Percentiles rank a stretch among this genome's conserved stretches.
These are phyloP conservation scores for Malassezia sp. DNA, from an alignment of 1,284 basidiomycete genomes.

Conservation along the genomic window DNA sequence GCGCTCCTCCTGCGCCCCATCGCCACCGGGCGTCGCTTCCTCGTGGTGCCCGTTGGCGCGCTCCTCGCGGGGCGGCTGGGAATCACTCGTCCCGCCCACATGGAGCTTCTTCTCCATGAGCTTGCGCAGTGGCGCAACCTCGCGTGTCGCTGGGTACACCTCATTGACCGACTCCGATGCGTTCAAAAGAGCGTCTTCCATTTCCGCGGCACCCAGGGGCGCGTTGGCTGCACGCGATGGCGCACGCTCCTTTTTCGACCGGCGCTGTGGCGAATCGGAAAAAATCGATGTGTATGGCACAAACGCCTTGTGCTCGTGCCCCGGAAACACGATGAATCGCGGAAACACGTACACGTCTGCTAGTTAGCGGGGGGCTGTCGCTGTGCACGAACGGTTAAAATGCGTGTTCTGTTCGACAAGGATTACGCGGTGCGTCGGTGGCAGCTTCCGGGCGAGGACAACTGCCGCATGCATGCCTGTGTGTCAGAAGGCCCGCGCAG, in stretches of 20 bases:
- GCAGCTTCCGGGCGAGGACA: conserved; percentile 47
- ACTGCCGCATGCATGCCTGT: conserved; percentile 43
- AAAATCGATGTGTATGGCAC: conserved; percentile 58
- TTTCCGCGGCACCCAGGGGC: too few species aligned
- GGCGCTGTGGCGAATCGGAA: conserved; percentile 57
- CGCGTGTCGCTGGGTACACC: too few species aligned
- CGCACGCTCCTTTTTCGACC: neutral
- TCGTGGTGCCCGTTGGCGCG: too few species aligned
- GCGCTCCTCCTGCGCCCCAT: too few species aligned
- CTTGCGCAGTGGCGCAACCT: too few species aligned
- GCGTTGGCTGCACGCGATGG: too few species aligned
- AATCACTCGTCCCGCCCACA: too few species aligned
- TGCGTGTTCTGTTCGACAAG: conserved; percentile 51
- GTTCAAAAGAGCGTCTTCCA: too few species aligned
- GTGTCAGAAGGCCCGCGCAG: neutral
- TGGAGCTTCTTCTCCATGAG: neutral
- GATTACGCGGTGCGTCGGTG: conserved; percentile 48
- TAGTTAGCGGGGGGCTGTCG: neutral
- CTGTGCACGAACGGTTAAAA: conserved; percentile 42
- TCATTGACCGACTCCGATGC: too few species aligned
- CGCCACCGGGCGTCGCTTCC: too few species aligned
- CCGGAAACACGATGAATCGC: conserved; percentile 48
- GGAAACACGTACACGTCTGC: conserved; percentile 52
- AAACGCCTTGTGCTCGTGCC: conserved; percentile 53
- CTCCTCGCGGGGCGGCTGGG: too few species aligned